These are phyloP conservation scores for Coemansia aciculifera DNA, from an alignment of 192 early-diverging fungal species.

Conservation along the genomic window DNA sequence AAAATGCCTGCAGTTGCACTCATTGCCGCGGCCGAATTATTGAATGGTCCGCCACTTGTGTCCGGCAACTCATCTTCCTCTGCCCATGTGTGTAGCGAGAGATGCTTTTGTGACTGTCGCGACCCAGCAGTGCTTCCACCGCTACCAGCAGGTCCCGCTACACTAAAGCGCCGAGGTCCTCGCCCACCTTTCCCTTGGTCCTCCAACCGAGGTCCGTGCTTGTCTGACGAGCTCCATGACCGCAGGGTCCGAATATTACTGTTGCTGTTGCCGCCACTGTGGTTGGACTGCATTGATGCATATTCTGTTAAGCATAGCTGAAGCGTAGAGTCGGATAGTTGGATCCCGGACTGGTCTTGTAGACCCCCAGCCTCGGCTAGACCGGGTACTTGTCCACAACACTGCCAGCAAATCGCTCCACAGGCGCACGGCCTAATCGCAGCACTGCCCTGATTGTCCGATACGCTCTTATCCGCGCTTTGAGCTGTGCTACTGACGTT, in stretches of 20 bases:
- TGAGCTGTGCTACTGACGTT: not conserved
- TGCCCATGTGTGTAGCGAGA: slow-evolving; percentile 50
- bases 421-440: slow-evolving; percentile 12
- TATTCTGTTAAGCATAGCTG: slow-evolving; percentile 6
- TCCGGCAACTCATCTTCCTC: slow-evolving; percentile 43
- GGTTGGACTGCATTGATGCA: not conserved
- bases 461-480: not conserved
- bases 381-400: slow-evolving; percentile 6
- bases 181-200: slow-evolving; percentile 15
- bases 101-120: slow-evolving; percentile 31
- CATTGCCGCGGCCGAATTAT: not conserved
- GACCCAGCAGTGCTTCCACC: slow-evolving; percentile 20
- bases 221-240: slow-evolving; percentile 55
- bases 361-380: not conserved
- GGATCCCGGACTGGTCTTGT: not conserved
- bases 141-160: slow-evolving; percentile 36
- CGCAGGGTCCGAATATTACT: slow-evolving; percentile 31
- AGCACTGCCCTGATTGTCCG: not conserved
- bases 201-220: slow-evolving; percentile 21
- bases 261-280: not conserved
- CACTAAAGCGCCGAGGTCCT: slow-evolving; percentile 37
- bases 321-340: not conserved
- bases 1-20: not conserved
- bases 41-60: not conserved
- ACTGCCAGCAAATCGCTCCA: slow-evolving; percentile 26